phyloP scores from a whole-genome alignment of 306 rosid genomes.

The Urtica urens region DNA sequence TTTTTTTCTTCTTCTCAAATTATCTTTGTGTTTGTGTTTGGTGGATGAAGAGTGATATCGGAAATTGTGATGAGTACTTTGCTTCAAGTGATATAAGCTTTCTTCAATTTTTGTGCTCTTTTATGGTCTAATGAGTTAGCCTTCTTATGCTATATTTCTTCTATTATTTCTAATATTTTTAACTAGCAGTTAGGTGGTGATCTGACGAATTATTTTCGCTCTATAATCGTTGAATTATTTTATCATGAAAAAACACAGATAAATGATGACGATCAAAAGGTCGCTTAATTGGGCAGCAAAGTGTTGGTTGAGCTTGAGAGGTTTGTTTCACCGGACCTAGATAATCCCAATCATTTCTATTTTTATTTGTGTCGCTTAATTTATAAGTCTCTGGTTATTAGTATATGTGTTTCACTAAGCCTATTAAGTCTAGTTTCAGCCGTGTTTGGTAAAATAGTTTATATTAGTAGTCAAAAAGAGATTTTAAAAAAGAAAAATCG shows the following conservation, averaged over 20 bases:
- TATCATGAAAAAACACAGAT: neutral
- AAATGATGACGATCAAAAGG: neutral
- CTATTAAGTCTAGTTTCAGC: too few species aligned
- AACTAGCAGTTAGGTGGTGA: neutral
- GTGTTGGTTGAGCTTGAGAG: neutral
- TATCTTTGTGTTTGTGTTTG: too few species aligned
- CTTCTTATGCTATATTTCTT: neutral
- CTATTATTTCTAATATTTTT: neutral
- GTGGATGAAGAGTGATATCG: too few species aligned
- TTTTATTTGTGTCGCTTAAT: neutral
- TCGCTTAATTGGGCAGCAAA: constrained; percentile 3
- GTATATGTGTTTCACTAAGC: too few species aligned
- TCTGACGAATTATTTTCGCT: neutral
- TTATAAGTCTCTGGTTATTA: too few species aligned
- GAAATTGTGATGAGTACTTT: too few species aligned
- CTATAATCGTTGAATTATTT: neutral
- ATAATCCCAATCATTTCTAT: neutral
- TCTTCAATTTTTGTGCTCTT: neutral
- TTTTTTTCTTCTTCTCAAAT: too few species aligned
- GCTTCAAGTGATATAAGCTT: neutral
- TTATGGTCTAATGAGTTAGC: neutral
- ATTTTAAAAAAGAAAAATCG: too few species aligned
- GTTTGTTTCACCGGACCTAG: neutral
- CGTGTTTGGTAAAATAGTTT: too few species aligned
- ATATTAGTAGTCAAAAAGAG: too few species aligned